These are phyloP conservation scores for Manihot esculenta DNA, from an alignment of 441 rosid genomes.

Conservation along the genomic window DNA sequence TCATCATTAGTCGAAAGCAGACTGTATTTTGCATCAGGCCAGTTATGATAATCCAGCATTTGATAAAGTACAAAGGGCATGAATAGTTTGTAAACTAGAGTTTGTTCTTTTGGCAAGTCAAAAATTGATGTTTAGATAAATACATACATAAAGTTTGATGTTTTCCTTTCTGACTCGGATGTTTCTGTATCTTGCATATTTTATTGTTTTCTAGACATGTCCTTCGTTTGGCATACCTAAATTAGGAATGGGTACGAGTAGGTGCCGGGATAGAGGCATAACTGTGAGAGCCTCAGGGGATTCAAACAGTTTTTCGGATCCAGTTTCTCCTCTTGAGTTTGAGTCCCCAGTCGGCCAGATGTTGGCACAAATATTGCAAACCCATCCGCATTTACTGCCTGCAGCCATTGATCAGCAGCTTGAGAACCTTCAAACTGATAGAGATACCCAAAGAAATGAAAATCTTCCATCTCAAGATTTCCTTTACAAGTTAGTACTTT, in stretches of 20 bases:
- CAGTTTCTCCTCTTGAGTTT: constrained; percentile 69
- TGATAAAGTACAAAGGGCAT: too few relatives aligned
- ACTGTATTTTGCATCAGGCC: not conserved
- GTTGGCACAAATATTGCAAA: constrained; percentile 69
- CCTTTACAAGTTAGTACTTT: constrained; percentile 63
- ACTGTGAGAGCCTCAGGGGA: constrained; percentile 58
- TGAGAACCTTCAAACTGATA: constrained; percentile 64
- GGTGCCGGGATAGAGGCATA: constrained; percentile 44
- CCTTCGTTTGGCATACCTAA: constrained; percentile 45
- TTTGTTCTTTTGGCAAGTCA: not conserved
- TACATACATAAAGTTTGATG: not conserved
- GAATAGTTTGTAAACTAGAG: not conserved
- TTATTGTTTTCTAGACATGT: constrained; percentile 49
- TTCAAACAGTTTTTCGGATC: constrained; percentile 37
- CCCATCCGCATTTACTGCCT: constrained; percentile 83
- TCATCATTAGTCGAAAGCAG: not conserved
- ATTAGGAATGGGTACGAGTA: constrained; percentile 44
- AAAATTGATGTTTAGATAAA: not conserved
- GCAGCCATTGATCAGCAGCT: constrained; percentile 87
- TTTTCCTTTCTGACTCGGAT: not conserved
- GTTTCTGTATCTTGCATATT: constrained; percentile 6
- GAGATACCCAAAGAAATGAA: constrained; percentile 43
- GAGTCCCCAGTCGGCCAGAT: constrained; percentile 89
- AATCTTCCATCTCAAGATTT: constrained; percentile 46
- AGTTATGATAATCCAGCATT: not conserved